These are phyloP conservation scores for Penicillium crustosum DNA, from an alignment of 2,329 filamentous ascomycete genomes.

Conservation along the genomic window DNA sequence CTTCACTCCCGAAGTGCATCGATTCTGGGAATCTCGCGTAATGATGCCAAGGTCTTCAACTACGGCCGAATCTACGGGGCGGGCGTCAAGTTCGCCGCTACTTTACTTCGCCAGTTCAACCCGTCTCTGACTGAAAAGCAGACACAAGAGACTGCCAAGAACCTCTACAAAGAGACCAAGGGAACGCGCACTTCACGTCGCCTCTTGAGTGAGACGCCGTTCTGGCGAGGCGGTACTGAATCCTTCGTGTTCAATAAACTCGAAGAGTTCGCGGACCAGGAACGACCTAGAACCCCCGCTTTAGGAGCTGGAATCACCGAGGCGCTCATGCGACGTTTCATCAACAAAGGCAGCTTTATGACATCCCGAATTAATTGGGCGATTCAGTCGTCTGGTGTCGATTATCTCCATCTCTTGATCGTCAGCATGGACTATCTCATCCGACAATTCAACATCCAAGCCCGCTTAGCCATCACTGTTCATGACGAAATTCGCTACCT, in stretches of 20 bases:
- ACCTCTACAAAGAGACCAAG: slow-evolving; percentile 85
- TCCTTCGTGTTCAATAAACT: slow-evolving; percentile 98
- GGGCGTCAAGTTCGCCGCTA: slow-evolving; percentile 87
- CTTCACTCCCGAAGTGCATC: slow-evolving; percentile 88
- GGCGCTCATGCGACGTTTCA: slow-evolving; percentile 82
- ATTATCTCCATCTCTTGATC: slow-evolving; percentile 93
- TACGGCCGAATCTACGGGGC: slow-evolving; percentile 99
- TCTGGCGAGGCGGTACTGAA: slow-evolving; percentile 96
- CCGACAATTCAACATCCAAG: slow-evolving; percentile 78
- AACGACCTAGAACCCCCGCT: slow-evolving; percentile 84
- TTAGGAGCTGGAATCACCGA: slow-evolving; percentile 95
- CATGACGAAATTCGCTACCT: slow-evolving; percentile 98
- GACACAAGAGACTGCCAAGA: slow-evolving; percentile 72
- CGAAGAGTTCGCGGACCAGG: slow-evolving; percentile 96
- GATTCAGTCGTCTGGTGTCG: slow-evolving; percentile 94
- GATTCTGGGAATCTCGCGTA: slow-evolving; percentile 90
- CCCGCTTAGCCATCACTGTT: slow-evolving; percentile 86
- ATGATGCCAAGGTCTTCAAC: slow-evolving; percentile 97
- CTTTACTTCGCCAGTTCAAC: slow-evolving; percentile 90
- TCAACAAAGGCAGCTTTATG: slow-evolving; percentile 88
- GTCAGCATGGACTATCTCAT: slow-evolving; percentile 92
- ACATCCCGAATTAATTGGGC: slow-evolving; percentile 99
- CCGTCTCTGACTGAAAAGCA: slow-evolving; percentile 75
- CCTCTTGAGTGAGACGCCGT: slow-evolving; percentile 67
- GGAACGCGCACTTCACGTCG: slow-evolving; percentile 80